Evolutionary conservation across 129 eudicot genomes (phyloP).

Genomic region (Logfia minima): DNA sequence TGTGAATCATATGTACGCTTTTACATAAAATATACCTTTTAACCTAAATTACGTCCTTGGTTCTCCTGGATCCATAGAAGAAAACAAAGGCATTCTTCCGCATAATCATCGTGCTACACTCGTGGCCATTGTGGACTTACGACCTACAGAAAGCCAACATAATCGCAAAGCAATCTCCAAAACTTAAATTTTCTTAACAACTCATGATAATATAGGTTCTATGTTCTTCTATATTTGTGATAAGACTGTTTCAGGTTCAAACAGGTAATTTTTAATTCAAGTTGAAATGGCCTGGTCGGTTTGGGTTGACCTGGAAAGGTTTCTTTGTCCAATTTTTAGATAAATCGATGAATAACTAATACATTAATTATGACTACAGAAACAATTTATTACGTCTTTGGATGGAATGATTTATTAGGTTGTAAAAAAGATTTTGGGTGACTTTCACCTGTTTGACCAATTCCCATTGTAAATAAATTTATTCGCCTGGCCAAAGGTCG

Average conservation of each 20-base stretch:
- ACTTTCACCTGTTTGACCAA: neutral
- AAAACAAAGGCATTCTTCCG: slow-evolving; percentile 4
- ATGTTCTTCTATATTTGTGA: neutral
- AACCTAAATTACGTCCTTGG: neutral
- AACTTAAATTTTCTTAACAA: neutral
- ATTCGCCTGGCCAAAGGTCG: no score
- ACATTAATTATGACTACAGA: neutral
- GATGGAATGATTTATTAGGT: neutral
- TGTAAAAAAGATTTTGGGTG: neutral
- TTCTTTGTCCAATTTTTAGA: neutral
- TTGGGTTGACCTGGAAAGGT: neutral
- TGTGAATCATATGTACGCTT: neutral
- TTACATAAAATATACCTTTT: neutral
- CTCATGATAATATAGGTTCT: neutral
- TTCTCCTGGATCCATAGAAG: slow-evolving; percentile 11
- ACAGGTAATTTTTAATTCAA: neutral
- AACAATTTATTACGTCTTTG: neutral
- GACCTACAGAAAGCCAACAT: slow-evolving; percentile 54
- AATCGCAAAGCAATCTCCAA: slow-evolving; percentile 13
- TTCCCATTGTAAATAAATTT: no score
- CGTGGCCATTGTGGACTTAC: slow-evolving; percentile 99
- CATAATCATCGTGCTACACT: slow-evolving; percentile 36
- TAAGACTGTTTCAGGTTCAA: neutral
- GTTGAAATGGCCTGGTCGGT: neutral
- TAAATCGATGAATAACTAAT: neutral